These are phyloP conservation scores for Tricholoma saponaceum DNA, from an alignment of 768 basidiomycete species.

Conservation along the genomic window DNA sequence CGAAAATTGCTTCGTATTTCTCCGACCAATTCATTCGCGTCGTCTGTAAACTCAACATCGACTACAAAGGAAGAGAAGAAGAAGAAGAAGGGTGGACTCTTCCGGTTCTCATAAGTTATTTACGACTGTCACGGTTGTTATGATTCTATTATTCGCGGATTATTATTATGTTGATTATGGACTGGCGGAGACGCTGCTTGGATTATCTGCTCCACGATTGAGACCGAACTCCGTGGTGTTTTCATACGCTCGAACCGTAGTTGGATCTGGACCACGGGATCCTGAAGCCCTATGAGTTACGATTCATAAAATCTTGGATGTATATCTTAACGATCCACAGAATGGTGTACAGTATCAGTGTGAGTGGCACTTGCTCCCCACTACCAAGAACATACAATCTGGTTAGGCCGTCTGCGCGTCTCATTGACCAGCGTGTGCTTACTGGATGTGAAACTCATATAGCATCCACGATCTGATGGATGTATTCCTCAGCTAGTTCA, in stretches of 20 bases:
- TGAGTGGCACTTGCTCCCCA: conserved; percentile 83
- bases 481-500: conserved; percentile 74
- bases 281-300: conserved; percentile 24
- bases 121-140: neutral
- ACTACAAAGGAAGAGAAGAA: conserved; percentile 58
- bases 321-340: neutral
- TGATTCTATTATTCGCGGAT: conserved; percentile 9
- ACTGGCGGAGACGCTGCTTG: conserved; percentile 69
- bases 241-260: conserved; percentile 63
- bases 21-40: conserved; percentile 49
- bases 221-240: conserved; percentile 58
- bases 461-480: conserved; percentile 79
- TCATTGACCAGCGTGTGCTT: neutral
- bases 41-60: conserved; percentile 36
- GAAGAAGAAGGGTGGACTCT: conserved; percentile 74
- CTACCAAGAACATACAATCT: conserved; percentile 66
- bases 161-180: conserved; percentile 37
- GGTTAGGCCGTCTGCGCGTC: conserved; percentile 38
- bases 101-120: conserved; percentile 49
- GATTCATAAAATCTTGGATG: too few species aligned
- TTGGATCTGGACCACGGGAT: conserved; percentile 44
- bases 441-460: conserved; percentile 64
- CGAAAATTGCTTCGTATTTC: conserved; percentile 41
- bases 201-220: conserved; percentile 38
- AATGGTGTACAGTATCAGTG: conserved; percentile 82